Base-by-base conservation (phyloP, 441 rosid species). In the Syzygium syzygioides region DNA sequence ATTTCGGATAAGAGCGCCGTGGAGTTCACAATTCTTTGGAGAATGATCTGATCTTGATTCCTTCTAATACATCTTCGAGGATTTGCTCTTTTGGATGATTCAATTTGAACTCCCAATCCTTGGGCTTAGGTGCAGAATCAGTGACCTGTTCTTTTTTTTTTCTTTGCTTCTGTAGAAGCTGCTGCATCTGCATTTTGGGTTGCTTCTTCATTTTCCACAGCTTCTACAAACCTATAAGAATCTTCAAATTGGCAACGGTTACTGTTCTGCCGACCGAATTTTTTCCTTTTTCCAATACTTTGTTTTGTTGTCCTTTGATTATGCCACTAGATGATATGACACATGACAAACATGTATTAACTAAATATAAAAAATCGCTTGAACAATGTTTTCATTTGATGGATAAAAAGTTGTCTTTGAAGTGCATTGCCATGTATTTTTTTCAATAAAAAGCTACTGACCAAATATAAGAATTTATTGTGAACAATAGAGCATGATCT, bases 311-410 rank as follows among this genome's bases (percentile, higher is more conserved):
- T 60, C 32, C 68, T 28, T 14, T 5, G 68, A 60, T 28, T 5
- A 14, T 3, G 68, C 18, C 0, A 0, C 32, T 3, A 2, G 18
- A 60, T 32, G 9, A 60, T 60, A 14, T 60, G 68, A 25, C 3
- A 28, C 2, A 5, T 14, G 32, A 14, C 18, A 60, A 60, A 0
- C 6, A 14, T 28, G 6, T 13, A 0, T 32, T 28, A 6, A 60
- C 68, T 28, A 6, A 60, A 14, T 25, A 1, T 13, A 60, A 28
- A 17, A 60, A 14, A 28, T 28, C 17, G 28, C 0, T 13, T 0
- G 26, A 26, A 5, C 26, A 60, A 28, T 28, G 4, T 60, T 60
- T 26, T 3, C 9, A 60, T 7, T 57, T 57, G 12, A 23, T 20
- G 4, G 4, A 1, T 25, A 57, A 57, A 9, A 20, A 56, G 60